These are phyloP conservation scores for Cucumis melo DNA, from an alignment of 306 rosid species.

Conservation along the genomic window DNA sequence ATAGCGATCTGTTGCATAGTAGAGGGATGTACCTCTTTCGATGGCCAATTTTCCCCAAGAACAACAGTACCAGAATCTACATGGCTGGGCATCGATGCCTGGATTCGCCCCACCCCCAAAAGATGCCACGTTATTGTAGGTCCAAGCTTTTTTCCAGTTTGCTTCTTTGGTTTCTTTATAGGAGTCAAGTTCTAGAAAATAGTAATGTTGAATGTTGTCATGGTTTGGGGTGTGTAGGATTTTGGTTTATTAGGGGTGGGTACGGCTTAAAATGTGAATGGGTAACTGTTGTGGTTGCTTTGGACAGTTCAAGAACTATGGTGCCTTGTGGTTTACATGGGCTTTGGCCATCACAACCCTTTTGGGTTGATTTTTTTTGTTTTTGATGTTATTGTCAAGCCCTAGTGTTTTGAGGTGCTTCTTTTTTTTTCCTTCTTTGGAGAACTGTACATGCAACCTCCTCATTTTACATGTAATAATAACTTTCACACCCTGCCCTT, in stretches of 20 bases:
- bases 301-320: slow-evolving; percentile 29
- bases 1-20: slow-evolving; percentile 42
- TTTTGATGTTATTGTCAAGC: not conserved
- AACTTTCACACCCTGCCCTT: not conserved
- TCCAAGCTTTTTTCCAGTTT: slow-evolving; percentile 12
- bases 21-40: slow-evolving; percentile 20
- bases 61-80: slow-evolving; percentile 32
- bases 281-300: slow-evolving; percentile 25
- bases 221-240: slow-evolving; percentile 35
- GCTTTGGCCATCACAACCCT: slow-evolving; percentile 64
- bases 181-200: slow-evolving; percentile 25
- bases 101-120: not conserved
- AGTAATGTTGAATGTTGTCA: slow-evolving; percentile 29
- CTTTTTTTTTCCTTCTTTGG: not conserved
- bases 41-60: slow-evolving; percentile 46
- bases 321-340: slow-evolving; percentile 37
- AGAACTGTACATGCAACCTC: not conserved
- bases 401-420: slow-evolving; percentile 3
- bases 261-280: not conserved
- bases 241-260: slow-evolving; percentile 47
- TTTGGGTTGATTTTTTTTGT: slow-evolving; percentile 4
- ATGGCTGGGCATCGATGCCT: not conserved
- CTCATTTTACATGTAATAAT: not conserved
- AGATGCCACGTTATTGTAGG: not conserved
- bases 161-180: slow-evolving; percentile 29